These are phyloP conservation scores for Ophiorrhiza pumila DNA, from an alignment of 257 asterid genomes.

Conservation along the genomic window DNA sequence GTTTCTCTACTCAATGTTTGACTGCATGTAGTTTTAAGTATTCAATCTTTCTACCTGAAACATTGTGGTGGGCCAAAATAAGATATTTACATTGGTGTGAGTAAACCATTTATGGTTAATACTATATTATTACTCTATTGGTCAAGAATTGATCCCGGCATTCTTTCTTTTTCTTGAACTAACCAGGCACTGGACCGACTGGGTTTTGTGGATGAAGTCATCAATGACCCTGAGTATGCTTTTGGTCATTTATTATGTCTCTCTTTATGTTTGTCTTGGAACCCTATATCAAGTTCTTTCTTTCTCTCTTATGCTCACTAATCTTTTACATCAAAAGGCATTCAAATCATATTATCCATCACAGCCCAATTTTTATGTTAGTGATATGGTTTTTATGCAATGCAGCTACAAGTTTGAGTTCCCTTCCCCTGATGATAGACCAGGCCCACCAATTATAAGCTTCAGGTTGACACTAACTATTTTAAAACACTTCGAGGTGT, in stretches of 20 bases:
- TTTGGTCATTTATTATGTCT: constrained; percentile 17
- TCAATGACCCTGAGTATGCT: constrained; percentile 94
- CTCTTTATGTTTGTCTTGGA: not conserved
- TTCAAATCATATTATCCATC: not conserved
- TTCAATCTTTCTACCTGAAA: not conserved
- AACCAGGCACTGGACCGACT: constrained; percentile 88
- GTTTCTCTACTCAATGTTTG: not conserved
- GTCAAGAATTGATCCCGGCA: not conserved
- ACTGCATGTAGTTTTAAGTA: not conserved
- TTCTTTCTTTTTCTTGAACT: constrained; percentile 17
- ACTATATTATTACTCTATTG: no score
- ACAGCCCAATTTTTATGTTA: constrained; percentile 11
- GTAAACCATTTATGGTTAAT: not conserved
- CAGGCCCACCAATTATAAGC: constrained; percentile 96
- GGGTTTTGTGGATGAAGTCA: constrained; percentile 80
- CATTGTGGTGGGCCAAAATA: not conserved
- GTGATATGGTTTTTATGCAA: constrained; percentile 19
- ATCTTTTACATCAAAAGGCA: not conserved
- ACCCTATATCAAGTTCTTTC: not conserved
- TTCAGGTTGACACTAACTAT: constrained; percentile 63
- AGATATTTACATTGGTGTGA: not conserved
- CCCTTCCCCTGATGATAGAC: constrained; percentile 98
- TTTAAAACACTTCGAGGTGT: constrained; percentile 9
- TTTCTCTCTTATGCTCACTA: not conserved
- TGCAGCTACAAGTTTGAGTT: constrained; percentile 96